A percentile compares a stretch with the other conserved stretches of the same genome.
These are phyloP conservation scores for Aspergillus ellipticus DNA, from an alignment of 495 filamentous ascomycete species.

Conservation along the genomic window DNA sequence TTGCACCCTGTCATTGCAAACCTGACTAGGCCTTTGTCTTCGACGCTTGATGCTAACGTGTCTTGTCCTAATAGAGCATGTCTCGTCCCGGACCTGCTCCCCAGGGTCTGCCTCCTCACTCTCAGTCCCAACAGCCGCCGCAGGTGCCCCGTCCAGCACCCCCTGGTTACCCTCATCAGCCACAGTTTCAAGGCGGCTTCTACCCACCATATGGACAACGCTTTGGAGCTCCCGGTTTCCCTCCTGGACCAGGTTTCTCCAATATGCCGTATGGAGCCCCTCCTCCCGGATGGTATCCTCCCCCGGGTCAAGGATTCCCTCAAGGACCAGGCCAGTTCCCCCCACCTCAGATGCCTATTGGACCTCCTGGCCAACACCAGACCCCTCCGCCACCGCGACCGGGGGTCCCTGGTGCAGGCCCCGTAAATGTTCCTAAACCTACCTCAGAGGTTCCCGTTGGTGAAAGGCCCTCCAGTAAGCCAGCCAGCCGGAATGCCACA, in stretches of 20 bases:
- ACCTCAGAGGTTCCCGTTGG: constrained; percentile 44
- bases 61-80: constrained; percentile 31
- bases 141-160: constrained; percentile 40
- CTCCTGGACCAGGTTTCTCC: constrained; percentile 56
- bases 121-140: constrained; percentile 39
- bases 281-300: constrained; percentile 75
- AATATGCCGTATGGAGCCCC: constrained; percentile 61
- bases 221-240: constrained; percentile 58
- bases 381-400: constrained; percentile 45
- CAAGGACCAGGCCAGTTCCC: constrained; percentile 57
- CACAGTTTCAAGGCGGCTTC: constrained; percentile 46
- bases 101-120: constrained; percentile 39
- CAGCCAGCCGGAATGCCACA: constrained; percentile 32
- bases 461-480: constrained; percentile 34
- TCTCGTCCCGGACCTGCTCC: constrained; percentile 35
- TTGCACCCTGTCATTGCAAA: background rate
- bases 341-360: constrained; percentile 48
- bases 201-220: constrained; percentile 53
- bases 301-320: constrained; percentile 75
- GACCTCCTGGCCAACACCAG: constrained; percentile 46
- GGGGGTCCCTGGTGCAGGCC: constrained; percentile 27
- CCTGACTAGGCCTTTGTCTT: background rate
- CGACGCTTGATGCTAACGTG: constrained; percentile 18
- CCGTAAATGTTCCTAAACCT: constrained; percentile 27
- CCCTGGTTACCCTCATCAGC: constrained; percentile 50